phyloP scores from a whole-genome alignment of 2,329 filamentous ascomycete species.

The Capronia americana region DNA sequence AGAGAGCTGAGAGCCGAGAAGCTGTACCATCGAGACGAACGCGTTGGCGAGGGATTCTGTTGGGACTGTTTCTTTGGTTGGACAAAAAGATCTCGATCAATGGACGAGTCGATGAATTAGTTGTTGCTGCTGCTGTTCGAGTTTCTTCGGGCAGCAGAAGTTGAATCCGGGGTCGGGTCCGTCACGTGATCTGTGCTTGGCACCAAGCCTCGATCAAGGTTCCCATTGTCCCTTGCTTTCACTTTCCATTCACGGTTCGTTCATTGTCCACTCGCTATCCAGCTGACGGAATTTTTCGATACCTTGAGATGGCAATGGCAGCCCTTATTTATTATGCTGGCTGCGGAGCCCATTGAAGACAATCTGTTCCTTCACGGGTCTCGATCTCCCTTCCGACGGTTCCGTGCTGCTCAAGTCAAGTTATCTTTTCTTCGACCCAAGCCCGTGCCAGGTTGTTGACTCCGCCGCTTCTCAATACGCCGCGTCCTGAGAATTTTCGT shows the following conservation, averaged over 20 bases:
- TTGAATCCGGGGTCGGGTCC: slow-evolving; percentile 9
- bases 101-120: slow-evolving; percentile 7
- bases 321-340: background rate
- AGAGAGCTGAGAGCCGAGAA: background rate
- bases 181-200: background rate
- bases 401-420: background rate
- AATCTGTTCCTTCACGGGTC: background rate
- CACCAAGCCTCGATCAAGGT: background rate
- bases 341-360: background rate
- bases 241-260: background rate
- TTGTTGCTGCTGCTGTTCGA: slow-evolving; percentile 14
- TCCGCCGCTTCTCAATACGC: background rate
- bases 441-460: background rate
- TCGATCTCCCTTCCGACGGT: background rate
- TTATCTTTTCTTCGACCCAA: background rate
- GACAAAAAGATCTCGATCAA: slow-evolving; percentile 9
- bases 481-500: background rate
- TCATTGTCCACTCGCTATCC: background rate
- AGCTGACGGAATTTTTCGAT: background rate
- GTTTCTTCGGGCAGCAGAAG: slow-evolving; percentile 11
- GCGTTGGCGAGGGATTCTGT: slow-evolving; percentile 19
- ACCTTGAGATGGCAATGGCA: background rate
- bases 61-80: slow-evolving; percentile 3
- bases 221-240: background rate
- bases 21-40: slow-evolving; percentile 34